Evolutionary conservation across 1,284 basidiomycete genomes (phyloP).

Genomic region (Cystobasidium slooffiae): DNA sequence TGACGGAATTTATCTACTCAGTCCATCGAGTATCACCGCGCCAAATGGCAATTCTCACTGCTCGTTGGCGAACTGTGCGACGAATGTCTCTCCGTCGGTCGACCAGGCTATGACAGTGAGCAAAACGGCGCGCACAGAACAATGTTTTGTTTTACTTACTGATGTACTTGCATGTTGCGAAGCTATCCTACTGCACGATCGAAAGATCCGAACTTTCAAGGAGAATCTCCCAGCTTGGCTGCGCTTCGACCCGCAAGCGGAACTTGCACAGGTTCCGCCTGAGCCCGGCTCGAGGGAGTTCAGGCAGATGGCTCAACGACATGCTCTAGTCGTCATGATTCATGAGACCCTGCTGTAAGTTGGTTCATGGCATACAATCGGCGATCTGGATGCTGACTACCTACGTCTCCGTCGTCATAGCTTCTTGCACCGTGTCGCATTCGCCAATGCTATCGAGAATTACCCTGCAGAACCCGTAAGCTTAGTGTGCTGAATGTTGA

Average conservation of each 20-base stretch:
- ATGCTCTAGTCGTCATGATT: constrained; percentile 33
- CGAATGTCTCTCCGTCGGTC: constrained; percentile 40
- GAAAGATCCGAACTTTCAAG: constrained; percentile 36
- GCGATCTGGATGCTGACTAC: not conserved
- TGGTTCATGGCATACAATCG: not conserved
- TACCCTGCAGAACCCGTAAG: constrained; percentile 38
- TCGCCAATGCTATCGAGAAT: constrained; percentile 41
- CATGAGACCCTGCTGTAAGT: constrained; percentile 40
- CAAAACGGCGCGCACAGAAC: no score
- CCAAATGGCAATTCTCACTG: constrained; percentile 31
- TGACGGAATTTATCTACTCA: not conserved
- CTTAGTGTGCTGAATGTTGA: not conserved
- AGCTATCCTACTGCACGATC: constrained; percentile 42
- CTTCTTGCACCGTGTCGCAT: constrained; percentile 41
- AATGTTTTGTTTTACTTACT: not conserved
- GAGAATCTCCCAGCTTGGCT: constrained; percentile 37
- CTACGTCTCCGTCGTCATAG: not conserved
- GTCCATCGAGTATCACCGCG: constrained; percentile 39
- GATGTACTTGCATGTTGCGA: not conserved
- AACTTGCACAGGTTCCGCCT: not conserved
- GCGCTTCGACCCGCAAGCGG: constrained; percentile 30
- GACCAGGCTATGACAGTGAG: constrained; percentile 42
- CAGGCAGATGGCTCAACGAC: constrained; percentile 32
- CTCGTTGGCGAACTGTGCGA: constrained; percentile 41
- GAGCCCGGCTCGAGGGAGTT: constrained; percentile 27